Evolutionary conservation across 202 grass and related monocot species (phyloP), one percentile per base, ranked within the genome.

Genomic region (Bolboschoenoplectus hybrid): DNA sequence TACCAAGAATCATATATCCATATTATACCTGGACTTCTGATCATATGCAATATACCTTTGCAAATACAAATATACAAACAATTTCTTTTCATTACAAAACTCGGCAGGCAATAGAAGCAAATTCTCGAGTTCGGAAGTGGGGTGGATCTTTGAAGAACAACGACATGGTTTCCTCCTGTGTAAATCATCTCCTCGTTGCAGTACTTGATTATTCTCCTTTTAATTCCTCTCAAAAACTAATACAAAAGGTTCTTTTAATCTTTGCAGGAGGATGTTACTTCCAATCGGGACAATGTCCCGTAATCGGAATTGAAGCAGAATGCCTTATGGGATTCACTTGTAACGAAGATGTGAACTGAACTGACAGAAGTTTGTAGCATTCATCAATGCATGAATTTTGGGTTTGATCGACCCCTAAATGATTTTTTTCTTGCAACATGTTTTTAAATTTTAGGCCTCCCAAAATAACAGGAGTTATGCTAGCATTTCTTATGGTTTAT

Each of bases 71-170:
- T 76, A 36, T 53, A 16, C 5, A 36, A 38, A 55, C 26, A 36
- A 34, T 2, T 7, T 76, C 9, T 32, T 34, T 34, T 76, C 26
- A 34, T 53, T 55, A 13, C 36, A 76, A 55, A 2, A 35, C 46
- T 4, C 44, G 65, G 60, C 89, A 94, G 92, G 91, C 89, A 44
- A 80, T 64, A 5, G 34, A 89, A 85, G 92, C 92, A 36, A 34
- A 46, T 11, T 90, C 91, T 8, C 90, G 95, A 86, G 90, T 97
- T 76, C 82, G 70, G 63, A 84, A 93, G 60, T 97, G 95, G 95
- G 91, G 92, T 8, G 95, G 92, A 1, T 79, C 81, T 1, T 51
- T 51, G 66, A 88, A 87, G 40, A 63, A 56, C 51, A 32, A 61
- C 34, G 26, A 61, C 67, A 85, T 39, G 4, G 61, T 82, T 19